These are phyloP conservation scores for Odontarrhena argentea DNA, from an alignment of 345 rosid genomes.

Conservation along the genomic window DNA sequence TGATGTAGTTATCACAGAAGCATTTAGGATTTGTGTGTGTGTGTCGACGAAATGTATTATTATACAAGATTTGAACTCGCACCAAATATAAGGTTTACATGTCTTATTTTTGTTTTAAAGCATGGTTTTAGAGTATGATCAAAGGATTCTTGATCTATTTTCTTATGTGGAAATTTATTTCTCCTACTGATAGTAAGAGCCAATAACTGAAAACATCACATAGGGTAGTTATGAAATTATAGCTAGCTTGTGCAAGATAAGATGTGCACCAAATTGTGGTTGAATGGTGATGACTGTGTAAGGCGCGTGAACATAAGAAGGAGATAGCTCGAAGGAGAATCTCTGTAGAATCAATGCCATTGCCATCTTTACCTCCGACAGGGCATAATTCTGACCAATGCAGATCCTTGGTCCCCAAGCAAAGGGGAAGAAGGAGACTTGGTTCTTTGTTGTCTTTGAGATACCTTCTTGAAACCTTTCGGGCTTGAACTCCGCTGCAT, in stretches of 20 bases:
- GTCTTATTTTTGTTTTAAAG: too few relatives aligned
- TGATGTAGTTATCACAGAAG: too few relatives aligned
- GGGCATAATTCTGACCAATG: slow-evolving; percentile 57
- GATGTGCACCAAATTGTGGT: slow-evolving; percentile 50
- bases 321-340: slow-evolving; percentile 53
- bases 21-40: too few relatives aligned
- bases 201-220: too few relatives aligned
- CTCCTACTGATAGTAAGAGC: too few relatives aligned
- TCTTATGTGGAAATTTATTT: too few relatives aligned
- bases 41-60: too few relatives aligned
- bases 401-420: slow-evolving; percentile 49
- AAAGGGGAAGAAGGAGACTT: slow-evolving; percentile 37
- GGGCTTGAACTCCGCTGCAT: slow-evolving; percentile 60
- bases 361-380: slow-evolving; percentile 54
- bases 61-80: too few relatives aligned
- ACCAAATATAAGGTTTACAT: too few relatives aligned
- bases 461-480: slow-evolving; percentile 52
- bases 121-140: too few relatives aligned
- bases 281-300: slow-evolving; percentile 38
- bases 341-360: slow-evolving; percentile 52
- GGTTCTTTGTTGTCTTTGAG: slow-evolving; percentile 55
- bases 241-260: slow-evolving; percentile 30
- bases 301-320: slow-evolving; percentile 53
- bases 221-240: neutral
- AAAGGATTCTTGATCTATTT: too few relatives aligned